Conservation (phyloP, 164 flowering plant genomes). For the Sedum album region DNA sequence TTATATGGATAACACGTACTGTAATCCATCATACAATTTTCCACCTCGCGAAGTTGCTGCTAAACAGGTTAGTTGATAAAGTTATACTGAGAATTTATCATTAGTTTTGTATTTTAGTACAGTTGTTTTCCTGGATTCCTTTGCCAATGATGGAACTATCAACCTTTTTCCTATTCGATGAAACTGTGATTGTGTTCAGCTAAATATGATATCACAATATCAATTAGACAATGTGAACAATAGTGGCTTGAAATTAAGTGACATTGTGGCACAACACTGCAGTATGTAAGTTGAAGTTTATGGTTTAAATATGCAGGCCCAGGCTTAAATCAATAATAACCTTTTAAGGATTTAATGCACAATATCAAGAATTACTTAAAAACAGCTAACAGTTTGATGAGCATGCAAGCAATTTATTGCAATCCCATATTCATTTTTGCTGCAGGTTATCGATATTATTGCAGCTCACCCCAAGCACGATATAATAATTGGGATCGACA, state of each 20-base stretch:
- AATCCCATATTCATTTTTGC: conserved; percentile 1
- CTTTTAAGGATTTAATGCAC: background rate
- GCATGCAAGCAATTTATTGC: background rate
- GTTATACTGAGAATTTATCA: no score
- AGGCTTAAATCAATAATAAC: no score
- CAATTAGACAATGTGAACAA: background rate
- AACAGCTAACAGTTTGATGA: background rate
- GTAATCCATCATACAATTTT: conserved; percentile 50
- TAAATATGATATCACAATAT: no score
- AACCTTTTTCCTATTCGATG: background rate
- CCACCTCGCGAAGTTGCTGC: conserved; percentile 67
- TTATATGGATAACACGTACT: conserved; percentile 77
- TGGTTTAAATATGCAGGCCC: background rate
- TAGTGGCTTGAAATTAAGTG: background rate
- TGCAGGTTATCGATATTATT: conserved; percentile 68
- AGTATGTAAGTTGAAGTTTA: background rate
- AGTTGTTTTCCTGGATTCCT: no score
- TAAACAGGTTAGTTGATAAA: conserved; percentile 45
- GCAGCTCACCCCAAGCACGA: conserved; percentile 66
- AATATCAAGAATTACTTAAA: background rate
- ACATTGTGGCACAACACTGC: background rate
- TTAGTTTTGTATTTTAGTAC: background rate
- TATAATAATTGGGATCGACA: conserved; percentile 59
- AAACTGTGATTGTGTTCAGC: background rate
- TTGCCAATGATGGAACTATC: background rate